Percentiles rank a stretch among this genome's conserved stretches.
Evolutionary conservation across 495 filamentous ascomycete species (phyloP).

Genomic region (Lasiosphaeria miniovina): DNA sequence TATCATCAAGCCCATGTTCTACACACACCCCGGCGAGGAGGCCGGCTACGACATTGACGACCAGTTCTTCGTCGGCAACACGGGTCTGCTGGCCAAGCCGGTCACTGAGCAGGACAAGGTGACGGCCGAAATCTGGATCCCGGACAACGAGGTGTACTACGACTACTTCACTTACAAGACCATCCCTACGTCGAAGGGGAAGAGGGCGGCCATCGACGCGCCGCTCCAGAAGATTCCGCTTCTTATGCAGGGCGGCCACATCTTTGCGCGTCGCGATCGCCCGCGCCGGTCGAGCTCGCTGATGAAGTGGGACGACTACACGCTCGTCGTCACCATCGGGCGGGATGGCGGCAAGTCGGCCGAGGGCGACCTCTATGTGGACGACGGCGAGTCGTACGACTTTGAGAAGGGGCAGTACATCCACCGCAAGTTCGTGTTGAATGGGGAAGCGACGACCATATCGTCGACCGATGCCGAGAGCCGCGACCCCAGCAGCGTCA

Average conservation of each 20-base stretch:
- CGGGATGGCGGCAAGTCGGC: conserved; percentile 59
- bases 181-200: conserved; percentile 63
- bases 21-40: conserved; percentile 84
- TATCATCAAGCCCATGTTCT: conserved; percentile 88
- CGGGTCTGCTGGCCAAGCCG: conserved; percentile 84
- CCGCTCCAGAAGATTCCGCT: conserved; percentile 83
- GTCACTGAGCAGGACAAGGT: conserved; percentile 71
- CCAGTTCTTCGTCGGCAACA: conserved; percentile 85
- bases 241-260: conserved; percentile 87
- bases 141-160: conserved; percentile 84
- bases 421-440: conserved; percentile 68
- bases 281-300: conserved; percentile 79
- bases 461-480: conserved; percentile 48
- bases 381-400: conserved; percentile 91
- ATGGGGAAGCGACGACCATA: conserved; percentile 47
- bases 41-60: conserved; percentile 83
- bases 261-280: conserved; percentile 84
- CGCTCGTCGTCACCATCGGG: conserved; percentile 74
- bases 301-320: conserved; percentile 94
- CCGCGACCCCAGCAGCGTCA: conserved; percentile 52
- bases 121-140: conserved; percentile 77
- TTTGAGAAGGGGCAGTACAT: conserved; percentile 82
- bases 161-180: conserved; percentile 86
- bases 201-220: conserved; percentile 63
- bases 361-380: conserved; percentile 80